Evolutionary conservation across 1,284 basidiomycete genomes (phyloP).

Genomic region (Singerocomus rubriflavus): DNA sequence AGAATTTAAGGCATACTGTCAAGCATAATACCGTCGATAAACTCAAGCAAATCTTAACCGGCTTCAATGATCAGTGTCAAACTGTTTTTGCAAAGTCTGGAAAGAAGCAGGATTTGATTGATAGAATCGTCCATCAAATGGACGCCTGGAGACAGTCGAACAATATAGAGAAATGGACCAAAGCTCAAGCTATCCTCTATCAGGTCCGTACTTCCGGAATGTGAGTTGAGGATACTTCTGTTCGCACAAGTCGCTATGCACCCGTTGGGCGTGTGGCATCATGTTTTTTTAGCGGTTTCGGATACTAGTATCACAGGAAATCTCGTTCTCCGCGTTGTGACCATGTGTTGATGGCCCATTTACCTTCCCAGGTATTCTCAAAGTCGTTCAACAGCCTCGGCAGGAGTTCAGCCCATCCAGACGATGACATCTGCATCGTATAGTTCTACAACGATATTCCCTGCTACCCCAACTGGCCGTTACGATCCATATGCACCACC

Average conservation of each 20-base stretch:
- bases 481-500: conserved; percentile 67
- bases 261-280: conserved; percentile 11
- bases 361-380: conserved; percentile 26
- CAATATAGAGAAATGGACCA: conserved; percentile 60
- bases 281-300: conserved; percentile 4
- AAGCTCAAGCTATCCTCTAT: conserved; percentile 58
- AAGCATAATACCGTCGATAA: conserved; percentile 69
- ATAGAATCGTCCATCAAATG: conserved; percentile 57
- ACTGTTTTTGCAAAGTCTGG: conserved; percentile 71
- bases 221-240: conserved; percentile 44
- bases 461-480: conserved; percentile 34
- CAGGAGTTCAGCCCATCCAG: conserved; percentile 27
- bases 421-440: conserved; percentile 22
- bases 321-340: conserved; percentile 1
- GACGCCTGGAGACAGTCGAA: conserved; percentile 56
- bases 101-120: conserved; percentile 81
- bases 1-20: conserved; percentile 48
- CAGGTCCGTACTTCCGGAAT: conserved; percentile 57
- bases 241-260: conserved; percentile 7
- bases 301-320: conserved; percentile 2
- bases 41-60: conserved; percentile 71
- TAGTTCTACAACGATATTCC: conserved; percentile 21
- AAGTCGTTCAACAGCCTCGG: conserved; percentile 23
- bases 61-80: conserved; percentile 71
- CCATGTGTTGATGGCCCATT: conserved; percentile 15